Conservation (phyloP, 2,329 filamentous ascomycete genomes). For the Ampelomyces quisqualis region DNA sequence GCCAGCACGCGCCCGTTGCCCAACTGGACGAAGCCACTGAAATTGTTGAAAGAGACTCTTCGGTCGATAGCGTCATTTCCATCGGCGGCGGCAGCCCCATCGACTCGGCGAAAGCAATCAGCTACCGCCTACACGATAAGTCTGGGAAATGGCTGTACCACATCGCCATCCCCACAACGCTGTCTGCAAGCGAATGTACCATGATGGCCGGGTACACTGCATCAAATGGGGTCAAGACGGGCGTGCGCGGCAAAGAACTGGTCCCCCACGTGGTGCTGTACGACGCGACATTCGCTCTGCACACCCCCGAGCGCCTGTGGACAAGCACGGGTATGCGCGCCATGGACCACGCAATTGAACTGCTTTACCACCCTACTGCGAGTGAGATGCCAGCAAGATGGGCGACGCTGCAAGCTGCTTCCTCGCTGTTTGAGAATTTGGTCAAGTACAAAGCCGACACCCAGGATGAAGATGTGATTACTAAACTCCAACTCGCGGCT, state of each 20-base stretch:
- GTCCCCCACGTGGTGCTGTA: conserved; percentile 55
- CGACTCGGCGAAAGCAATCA: conserved; percentile 48
- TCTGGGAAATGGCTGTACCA: conserved; percentile 40
- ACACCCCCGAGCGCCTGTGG: conserved; percentile 55
- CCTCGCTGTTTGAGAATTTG: conserved; percentile 51
- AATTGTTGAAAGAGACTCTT: conserved; percentile 47
- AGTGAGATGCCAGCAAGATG: conserved; percentile 54
- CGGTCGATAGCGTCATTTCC: conserved; percentile 57
- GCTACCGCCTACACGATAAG: conserved; percentile 39
- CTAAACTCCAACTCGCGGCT: conserved; percentile 54
- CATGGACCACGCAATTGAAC: conserved; percentile 58
- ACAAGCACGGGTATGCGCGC: conserved; percentile 56
- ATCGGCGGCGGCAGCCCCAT: conserved; percentile 59
- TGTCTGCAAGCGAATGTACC: conserved; percentile 58
- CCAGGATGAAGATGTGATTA: conserved; percentile 52
- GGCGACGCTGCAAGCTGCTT: conserved; percentile 49
- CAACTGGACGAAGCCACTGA: conserved; percentile 56
- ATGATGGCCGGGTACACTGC: conserved; percentile 55
- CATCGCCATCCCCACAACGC: conserved; percentile 44
- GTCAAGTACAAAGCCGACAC: conserved; percentile 50
- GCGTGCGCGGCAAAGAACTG: conserved; percentile 47
- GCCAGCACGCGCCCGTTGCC: conserved; percentile 57
- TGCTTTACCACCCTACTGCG: conserved; percentile 55
- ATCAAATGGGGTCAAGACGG: conserved; percentile 52
- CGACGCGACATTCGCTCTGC: conserved; percentile 52